A percentile compares a stretch with the other conserved stretches of the same genome.
Conservation (phyloP, 2,329 filamentous ascomycete species). For the Penicillium sp. region DNA sequence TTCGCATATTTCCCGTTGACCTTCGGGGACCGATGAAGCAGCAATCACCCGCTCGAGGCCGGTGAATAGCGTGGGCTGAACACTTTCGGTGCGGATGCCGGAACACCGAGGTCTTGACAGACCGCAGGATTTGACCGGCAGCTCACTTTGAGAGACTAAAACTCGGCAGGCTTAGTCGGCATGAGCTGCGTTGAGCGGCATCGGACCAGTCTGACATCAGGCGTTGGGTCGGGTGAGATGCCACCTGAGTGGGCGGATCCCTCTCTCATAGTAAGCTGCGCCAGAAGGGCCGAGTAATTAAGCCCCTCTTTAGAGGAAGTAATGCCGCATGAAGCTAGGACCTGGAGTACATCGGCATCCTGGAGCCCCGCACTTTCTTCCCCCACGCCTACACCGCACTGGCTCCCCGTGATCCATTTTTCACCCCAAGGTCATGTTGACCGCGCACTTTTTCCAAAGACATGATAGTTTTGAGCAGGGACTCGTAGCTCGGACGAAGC, state of each 20-base stretch:
- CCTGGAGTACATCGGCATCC: conserved; percentile 5
- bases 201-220: neutral
- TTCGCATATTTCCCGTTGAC: neutral
- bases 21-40: neutral
- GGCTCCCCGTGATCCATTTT: neutral
- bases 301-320: neutral
- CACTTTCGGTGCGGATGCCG: neutral
- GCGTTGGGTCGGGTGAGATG: neutral
- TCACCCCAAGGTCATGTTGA: neutral
- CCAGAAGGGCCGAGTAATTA: neutral
- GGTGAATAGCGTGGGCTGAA: neutral
- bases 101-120: neutral
- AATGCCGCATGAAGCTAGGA: neutral
- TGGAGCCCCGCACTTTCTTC: conserved; percentile 11
- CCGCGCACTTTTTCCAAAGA: neutral
- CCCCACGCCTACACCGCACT: conserved; percentile 2
- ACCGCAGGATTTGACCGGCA: no score
- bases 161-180: neutral
- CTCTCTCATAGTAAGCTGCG: neutral
- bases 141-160: no score
- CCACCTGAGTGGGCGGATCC: neutral
- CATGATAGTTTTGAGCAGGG: neutral
- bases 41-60: neutral
- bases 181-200: neutral
- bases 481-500: no score